phyloP scores from a whole-genome alignment of 441 rosid species.

The Jatropha multifida region DNA sequence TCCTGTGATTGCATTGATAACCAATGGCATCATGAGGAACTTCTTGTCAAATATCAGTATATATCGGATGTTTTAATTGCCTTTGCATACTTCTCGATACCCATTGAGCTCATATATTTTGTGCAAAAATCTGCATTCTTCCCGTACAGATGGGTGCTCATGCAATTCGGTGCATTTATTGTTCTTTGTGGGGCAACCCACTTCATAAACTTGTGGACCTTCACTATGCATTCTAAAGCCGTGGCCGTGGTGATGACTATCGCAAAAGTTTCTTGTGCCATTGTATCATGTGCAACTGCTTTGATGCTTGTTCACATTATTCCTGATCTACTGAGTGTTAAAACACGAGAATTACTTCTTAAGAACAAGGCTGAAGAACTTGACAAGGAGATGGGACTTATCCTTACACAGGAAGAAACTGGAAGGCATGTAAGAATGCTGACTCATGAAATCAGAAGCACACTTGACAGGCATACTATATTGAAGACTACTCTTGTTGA shows the following conservation, averaged over 20 bases:
- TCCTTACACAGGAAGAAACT: constrained; percentile 92
- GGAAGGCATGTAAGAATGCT: constrained; percentile 95
- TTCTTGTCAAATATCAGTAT: constrained; percentile 83
- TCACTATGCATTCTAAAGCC: constrained; percentile 68
- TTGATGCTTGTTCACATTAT: constrained; percentile 90
- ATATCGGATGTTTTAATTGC: constrained; percentile 89
- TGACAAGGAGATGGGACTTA: constrained; percentile 87
- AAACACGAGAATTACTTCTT: constrained; percentile 71
- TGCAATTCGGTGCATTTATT: constrained; percentile 96
- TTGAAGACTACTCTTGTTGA: constrained; percentile 86
- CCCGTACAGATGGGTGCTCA: constrained; percentile 95
- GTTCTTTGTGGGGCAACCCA: constrained; percentile 96
- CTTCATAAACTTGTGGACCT: constrained; percentile 87
- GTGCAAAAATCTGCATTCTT: constrained; percentile 89
- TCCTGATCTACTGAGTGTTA: constrained; percentile 81
- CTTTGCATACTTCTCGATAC: constrained; percentile 91
- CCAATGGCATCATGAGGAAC: constrained; percentile 68
- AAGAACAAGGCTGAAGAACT: constrained; percentile 84
- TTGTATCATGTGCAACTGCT: constrained; percentile 85
- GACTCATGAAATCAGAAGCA: constrained; percentile 94
- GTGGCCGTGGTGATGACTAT: constrained; percentile 83
- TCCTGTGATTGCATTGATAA: constrained; percentile 83
- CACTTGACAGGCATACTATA: constrained; percentile 79
- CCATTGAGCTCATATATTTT: constrained; percentile 82
- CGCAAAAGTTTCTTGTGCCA: constrained; percentile 84